phyloP scores from a whole-genome alignment of 176 grass and related monocot species.

The Cenchrus fungigraminus region DNA sequence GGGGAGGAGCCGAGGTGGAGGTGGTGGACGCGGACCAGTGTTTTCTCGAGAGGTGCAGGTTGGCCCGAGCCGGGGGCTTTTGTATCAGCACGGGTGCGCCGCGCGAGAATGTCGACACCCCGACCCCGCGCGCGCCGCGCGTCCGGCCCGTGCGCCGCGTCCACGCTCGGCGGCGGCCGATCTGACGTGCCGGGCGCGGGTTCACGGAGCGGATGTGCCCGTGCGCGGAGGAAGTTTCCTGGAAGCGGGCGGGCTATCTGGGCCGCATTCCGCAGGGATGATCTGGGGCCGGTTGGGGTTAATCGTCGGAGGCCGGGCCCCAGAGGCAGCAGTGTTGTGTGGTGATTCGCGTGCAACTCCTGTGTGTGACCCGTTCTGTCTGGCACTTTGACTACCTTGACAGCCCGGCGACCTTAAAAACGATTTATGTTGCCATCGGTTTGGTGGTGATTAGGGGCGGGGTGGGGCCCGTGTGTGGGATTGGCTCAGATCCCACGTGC shows the following conservation, averaged over 20 bases:
- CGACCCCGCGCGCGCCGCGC: neutral
- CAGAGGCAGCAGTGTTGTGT: neutral
- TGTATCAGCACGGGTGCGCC: neutral
- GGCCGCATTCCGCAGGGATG: neutral
- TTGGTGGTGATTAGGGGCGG: neutral
- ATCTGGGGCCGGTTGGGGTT: neutral
- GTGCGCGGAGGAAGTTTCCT: neutral
- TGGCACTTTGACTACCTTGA: neutral
- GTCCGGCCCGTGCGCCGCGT: neutral
- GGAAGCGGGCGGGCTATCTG: neutral
- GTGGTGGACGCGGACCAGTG: constrained; percentile 25
- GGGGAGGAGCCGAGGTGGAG: neutral
- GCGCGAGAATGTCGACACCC: constrained; percentile 53
- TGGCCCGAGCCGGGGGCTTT: neutral
- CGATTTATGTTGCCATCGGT: neutral
- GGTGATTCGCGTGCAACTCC: neutral
- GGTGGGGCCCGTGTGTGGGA: neutral
- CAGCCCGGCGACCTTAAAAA: constrained; percentile 3
- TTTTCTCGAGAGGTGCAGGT: constrained; percentile 41
- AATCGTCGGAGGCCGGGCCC: neutral
- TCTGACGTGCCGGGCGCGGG: neutral
- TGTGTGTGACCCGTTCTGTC: neutral
- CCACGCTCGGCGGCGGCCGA: neutral
- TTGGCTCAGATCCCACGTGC: neutral
- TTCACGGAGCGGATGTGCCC: neutral